Conservation (phyloP, 345 rosid genomes). For the Erucastrum elatum region DNA sequence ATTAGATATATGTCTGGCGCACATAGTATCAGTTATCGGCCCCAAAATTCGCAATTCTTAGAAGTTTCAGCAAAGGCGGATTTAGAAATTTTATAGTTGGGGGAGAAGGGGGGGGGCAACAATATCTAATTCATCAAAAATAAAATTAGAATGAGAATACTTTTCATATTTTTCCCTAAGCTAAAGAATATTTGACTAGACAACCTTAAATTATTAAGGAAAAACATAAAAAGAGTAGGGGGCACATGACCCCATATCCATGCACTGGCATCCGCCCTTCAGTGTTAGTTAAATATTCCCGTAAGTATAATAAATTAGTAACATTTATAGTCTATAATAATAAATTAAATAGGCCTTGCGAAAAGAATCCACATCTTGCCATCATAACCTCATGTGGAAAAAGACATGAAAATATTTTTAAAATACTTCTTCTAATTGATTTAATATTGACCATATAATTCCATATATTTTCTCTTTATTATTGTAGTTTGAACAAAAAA, state of each 20-base stretch:
- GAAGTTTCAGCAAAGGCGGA: not conserved
- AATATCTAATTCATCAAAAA: too few species aligned
- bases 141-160: too few species aligned
- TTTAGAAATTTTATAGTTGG: too few species aligned
- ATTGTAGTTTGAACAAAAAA: not conserved
- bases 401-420: not conserved
- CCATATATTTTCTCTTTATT: not conserved
- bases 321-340: not conserved
- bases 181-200: too few species aligned
- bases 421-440: not conserved
- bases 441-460: not conserved
- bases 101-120: too few species aligned
- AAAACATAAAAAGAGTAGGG: too few species aligned
- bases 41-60: not conserved
- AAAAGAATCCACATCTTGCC: conserved; percentile 29
- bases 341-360: not conserved
- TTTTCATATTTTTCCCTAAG: too few species aligned
- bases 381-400: conserved; percentile 35
- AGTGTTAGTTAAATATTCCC: not conserved
- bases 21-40: not conserved
- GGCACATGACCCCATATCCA: too few species aligned
- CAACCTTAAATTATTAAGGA: too few species aligned
- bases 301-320: not conserved
- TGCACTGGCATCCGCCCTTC: too few species aligned
- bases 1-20: too few species aligned